Evolutionary conservation across 306 rosid genomes (phyloP).

Genomic region (Inga oerstediana): DNA sequence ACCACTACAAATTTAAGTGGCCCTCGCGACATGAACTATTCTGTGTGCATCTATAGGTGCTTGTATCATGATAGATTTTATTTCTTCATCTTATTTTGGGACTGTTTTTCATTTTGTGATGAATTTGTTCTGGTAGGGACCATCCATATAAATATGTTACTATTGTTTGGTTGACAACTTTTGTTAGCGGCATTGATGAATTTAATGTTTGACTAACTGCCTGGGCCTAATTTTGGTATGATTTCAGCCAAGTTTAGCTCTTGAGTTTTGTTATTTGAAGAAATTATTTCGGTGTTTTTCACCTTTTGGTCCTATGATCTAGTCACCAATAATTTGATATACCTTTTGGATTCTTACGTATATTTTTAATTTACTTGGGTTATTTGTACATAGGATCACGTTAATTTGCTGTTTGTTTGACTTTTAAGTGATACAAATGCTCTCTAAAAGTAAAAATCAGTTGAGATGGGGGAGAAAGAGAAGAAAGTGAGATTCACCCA

Average conservation of each 20-base stretch:
- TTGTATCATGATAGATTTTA: not conserved
- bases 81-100: not conserved
- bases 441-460: not conserved
- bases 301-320: too few species aligned
- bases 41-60: not conserved
- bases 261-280: not conserved
- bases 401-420: not conserved
- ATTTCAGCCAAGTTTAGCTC: constrained; percentile 1
- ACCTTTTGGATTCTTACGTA: not conserved
- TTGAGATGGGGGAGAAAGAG: not conserved
- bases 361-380: too few species aligned
- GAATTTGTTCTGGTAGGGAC: not conserved
- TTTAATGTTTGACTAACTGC: not conserved
- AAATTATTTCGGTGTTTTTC: not conserved
- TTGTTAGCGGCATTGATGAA: not conserved
- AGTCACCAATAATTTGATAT: not conserved
- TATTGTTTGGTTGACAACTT: not conserved
- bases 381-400: not conserved
- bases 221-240: constrained; percentile 21
- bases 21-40: not conserved
- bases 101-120: not conserved
- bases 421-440: not conserved
- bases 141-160: not conserved
- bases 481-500: not conserved
- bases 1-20: not conserved